phyloP scores from a whole-genome alignment of 139 green algal genomes.

The Diplosphaera chodatii region DNA sequence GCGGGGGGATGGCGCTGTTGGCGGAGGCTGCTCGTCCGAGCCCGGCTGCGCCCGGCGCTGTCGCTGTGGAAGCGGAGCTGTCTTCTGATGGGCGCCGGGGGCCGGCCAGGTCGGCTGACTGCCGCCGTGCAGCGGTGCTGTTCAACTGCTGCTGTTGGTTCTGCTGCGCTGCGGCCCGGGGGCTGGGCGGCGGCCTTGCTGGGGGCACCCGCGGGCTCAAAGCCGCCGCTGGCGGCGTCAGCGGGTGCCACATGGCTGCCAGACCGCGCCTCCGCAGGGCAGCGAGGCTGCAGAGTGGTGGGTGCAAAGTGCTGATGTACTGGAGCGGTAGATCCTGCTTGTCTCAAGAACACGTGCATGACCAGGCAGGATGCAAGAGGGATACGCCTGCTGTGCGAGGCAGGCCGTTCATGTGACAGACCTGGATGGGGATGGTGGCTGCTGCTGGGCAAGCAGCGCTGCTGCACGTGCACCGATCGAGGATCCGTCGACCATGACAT shows the following conservation, averaged over 20 bases:
- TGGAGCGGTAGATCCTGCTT: too few species aligned
- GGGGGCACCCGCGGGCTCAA: background rate
- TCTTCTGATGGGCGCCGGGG: background rate
- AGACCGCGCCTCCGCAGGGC: background rate
- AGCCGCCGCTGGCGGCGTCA: background rate
- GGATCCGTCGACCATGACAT: conserved; percentile 17
- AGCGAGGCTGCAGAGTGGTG: background rate
- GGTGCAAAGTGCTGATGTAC: background rate
- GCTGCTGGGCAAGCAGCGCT: background rate
- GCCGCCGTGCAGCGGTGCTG: background rate
- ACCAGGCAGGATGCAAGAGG: too few species aligned
- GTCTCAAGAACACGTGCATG: too few species aligned
- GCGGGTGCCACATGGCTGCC: background rate
- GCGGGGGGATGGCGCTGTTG: background rate
- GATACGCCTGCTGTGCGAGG: too few species aligned
- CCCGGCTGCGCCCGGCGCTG: background rate
- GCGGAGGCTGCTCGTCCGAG: background rate
- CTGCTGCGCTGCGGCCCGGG: background rate
- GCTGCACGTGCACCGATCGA: background rate
- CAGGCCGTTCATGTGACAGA: too few species aligned
- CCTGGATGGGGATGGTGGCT: conserved; percentile 4
- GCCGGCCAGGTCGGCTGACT: background rate
- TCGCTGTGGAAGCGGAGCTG: background rate
- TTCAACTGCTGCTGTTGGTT: conserved; percentile 7
- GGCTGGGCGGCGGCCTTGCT: background rate